phyloP scores from a whole-genome alignment of 129 eudicot species.

The Pittosporum tobira region DNA sequence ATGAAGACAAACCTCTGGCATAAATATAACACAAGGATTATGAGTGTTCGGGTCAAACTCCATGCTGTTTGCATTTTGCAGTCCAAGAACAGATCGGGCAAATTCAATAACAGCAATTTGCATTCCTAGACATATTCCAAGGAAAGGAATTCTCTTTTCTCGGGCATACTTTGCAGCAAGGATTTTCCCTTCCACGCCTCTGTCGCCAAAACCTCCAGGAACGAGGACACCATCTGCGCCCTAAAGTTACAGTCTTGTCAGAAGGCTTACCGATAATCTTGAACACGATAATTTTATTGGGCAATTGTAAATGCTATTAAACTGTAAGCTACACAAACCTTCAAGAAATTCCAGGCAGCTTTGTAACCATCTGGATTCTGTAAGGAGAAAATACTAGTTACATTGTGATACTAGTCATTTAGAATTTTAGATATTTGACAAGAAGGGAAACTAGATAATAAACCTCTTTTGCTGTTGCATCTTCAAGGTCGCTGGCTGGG shows the following conservation, averaged over 20 bases:
- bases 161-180: constrained; percentile 91
- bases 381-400: constrained; percentile 16
- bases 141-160: constrained; percentile 60
- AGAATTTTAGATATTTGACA: neutral
- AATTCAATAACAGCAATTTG: constrained; percentile 86
- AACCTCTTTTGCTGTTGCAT: constrained; percentile 72
- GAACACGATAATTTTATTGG: neutral
- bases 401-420: constrained; percentile 4
- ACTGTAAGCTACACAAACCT: constrained; percentile 41
- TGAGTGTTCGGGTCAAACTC: constrained; percentile 69
- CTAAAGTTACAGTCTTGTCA: constrained; percentile 24
- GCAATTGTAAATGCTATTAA: neutral
- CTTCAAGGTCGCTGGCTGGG: constrained; percentile 83
- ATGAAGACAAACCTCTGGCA: constrained; percentile 74
- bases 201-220: constrained; percentile 96
- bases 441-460: constrained; percentile 19
- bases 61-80: constrained; percentile 78
- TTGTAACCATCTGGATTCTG: constrained; percentile 64
- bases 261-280: neutral
- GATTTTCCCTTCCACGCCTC: constrained; percentile 92
- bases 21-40: constrained; percentile 82
- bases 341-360: constrained; percentile 76
- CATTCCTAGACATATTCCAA: constrained; percentile 93
- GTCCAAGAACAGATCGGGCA: constrained; percentile 74
- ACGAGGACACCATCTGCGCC: constrained; percentile 73